Conservation (phyloP, 768 basidiomycete species). For the Lentinula boryana region DNA sequence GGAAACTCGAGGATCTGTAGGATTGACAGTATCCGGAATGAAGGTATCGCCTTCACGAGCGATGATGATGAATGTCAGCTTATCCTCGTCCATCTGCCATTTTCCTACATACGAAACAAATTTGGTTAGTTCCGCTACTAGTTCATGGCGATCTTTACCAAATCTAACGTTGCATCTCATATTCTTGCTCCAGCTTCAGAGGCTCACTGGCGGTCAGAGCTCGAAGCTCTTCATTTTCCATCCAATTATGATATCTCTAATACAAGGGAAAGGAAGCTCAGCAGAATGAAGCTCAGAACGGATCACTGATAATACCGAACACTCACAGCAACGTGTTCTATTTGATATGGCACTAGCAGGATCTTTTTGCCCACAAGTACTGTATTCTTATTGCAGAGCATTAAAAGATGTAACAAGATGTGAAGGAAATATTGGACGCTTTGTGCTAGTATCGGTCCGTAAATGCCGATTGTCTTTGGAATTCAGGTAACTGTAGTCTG, state of each 20-base stretch:
- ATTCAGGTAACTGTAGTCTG: no score
- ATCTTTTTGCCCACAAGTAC: constrained; percentile 62
- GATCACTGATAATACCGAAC: neutral
- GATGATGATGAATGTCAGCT: constrained; percentile 88
- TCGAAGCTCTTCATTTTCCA: constrained; percentile 68
- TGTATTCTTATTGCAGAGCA: constrained; percentile 45
- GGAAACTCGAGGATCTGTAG: constrained; percentile 27
- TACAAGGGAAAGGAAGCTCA: neutral
- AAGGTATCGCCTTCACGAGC: constrained; percentile 27
- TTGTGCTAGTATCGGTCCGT: neutral
- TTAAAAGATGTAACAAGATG: neutral
- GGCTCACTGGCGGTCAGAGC: constrained; percentile 82
- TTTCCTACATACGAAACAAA: constrained; percentile 40
- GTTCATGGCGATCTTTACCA: constrained; percentile 19
- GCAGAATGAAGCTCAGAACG: neutral
- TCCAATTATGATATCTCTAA: constrained; percentile 87
- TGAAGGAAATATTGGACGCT: no score
- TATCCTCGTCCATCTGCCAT: constrained; percentile 86
- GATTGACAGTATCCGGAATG: constrained; percentile 10
- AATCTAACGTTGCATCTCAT: constrained; percentile 73
- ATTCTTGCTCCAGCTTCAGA: constrained; percentile 73
- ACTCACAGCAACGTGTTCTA: constrained; percentile 43
- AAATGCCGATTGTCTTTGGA: neutral
- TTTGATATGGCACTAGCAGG: constrained; percentile 78
- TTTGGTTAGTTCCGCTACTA: neutral